These are phyloP conservation scores for Ordospora pajunii DNA, from an alignment of 371 early-diverging fungal species.

Conservation along the genomic window DNA sequence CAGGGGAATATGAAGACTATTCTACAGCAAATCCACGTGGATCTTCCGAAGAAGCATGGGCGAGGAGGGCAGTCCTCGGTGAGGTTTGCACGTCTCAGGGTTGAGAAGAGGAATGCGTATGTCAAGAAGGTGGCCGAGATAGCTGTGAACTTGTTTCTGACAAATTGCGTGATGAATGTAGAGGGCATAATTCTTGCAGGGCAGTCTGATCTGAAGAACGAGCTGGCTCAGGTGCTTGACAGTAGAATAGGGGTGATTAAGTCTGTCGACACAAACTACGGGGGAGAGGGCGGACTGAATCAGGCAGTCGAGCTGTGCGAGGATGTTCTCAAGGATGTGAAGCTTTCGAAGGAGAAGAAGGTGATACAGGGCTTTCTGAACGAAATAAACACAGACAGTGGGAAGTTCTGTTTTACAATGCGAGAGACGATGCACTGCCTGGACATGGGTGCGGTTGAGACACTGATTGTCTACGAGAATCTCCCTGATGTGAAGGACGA, in stretches of 20 bases:
- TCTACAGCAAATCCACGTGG: slow-evolving; percentile 82
- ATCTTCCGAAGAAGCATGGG: slow-evolving; percentile 98
- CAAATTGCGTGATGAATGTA: slow-evolving; percentile 79
- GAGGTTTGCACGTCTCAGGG: slow-evolving; percentile 94
- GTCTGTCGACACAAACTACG: slow-evolving; percentile 91
- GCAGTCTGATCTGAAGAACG: slow-evolving; percentile 95
- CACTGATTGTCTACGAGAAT: slow-evolving; percentile 89
- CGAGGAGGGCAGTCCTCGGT: slow-evolving; percentile 99
- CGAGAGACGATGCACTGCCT: slow-evolving; percentile 89
- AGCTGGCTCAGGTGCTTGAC: slow-evolving; percentile 80
- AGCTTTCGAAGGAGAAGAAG: slow-evolving; percentile 95
- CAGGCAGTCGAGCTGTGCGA: slow-evolving; percentile 89
- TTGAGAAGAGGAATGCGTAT: slow-evolving; percentile 95
- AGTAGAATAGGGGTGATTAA: slow-evolving; percentile 78
- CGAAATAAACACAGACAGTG: slow-evolving; percentile 85
- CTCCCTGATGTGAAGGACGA: slow-evolving; percentile 71
- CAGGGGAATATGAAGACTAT: slow-evolving; percentile 90
- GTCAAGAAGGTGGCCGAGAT: slow-evolving; percentile 93
- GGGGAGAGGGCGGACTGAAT: slow-evolving; percentile 97
- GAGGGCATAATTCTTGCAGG: slow-evolving; percentile 88
- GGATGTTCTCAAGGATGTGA: slow-evolving; percentile 84
- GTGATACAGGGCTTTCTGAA: slow-evolving; percentile 87
- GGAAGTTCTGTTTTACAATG: slow-evolving; percentile 87
- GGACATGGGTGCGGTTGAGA: slow-evolving; percentile 88
- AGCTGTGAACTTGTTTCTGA: slow-evolving; percentile 78